Evolutionary conservation across 306 rosid genomes (phyloP).

Genomic region (Fragaria iinumae): DNA sequence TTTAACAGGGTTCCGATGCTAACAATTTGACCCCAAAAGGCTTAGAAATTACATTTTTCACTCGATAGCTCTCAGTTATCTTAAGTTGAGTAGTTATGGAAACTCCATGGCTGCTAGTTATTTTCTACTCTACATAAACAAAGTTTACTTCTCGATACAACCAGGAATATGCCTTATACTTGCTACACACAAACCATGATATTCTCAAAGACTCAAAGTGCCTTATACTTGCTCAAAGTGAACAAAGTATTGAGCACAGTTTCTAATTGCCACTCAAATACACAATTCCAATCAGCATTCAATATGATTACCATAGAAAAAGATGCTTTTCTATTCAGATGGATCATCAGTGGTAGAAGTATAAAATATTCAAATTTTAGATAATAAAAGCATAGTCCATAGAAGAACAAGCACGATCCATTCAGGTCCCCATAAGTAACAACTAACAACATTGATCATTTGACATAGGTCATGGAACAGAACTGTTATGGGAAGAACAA

Average conservation of each 20-base stretch:
- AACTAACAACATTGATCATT: neutral
- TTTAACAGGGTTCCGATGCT: neutral
- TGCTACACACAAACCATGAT: neutral
- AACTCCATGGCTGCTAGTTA: too few relatives aligned
- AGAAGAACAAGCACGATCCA: neutral
- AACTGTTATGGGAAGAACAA: neutral
- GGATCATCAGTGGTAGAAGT: neutral
- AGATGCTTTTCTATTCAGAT: neutral
- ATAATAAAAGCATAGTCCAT: neutral
- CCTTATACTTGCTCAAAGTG: too few relatives aligned
- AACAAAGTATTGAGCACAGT: neutral
- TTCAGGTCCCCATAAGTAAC: slow-evolving; percentile 3
- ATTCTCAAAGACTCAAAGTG: neutral
- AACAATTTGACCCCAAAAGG: neutral
- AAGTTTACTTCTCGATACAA: neutral
- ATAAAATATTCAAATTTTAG: neutral
- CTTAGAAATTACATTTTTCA: neutral
- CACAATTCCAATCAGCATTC: neutral
- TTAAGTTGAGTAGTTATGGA: too few relatives aligned
- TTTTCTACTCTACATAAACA: neutral
- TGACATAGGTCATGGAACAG: neutral
- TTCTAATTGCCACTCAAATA: neutral
- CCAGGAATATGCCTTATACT: neutral
- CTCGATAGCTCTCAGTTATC: neutral
- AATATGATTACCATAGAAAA: neutral